Base-by-base conservation (phyloP, 164 flowering plant species). In the Cinnamomum chago region DNA sequence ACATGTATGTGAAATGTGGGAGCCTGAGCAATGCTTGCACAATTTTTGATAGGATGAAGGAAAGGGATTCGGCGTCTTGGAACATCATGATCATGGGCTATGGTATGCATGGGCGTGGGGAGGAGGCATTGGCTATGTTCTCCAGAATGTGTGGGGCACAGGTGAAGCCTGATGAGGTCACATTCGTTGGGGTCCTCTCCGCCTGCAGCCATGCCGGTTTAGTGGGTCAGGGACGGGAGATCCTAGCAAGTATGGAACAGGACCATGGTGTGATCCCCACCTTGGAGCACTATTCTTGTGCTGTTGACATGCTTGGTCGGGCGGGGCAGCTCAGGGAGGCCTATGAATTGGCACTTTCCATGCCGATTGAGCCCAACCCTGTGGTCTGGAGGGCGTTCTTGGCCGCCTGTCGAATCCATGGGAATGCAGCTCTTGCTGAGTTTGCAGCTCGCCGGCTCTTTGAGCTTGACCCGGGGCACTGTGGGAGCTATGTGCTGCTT, bases 1-100 rank as follows among this genome's bases (percentile, higher is more conserved):
- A 90, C 81, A 92, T 90, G 97, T 90, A 90, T 81, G 85, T 86
- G 50, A 90, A 92, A 81, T 92, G 97, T 77, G 94, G 97, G 69
- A 82, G 87, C 71, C 65, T 88, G 82, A 78, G 76, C 23, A 89
- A 89, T 73, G 92, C 94, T 64, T 78, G 35, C 5, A 22, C 76
- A 74, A 82, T 89, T 28, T 92, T 92, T 62, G 81, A 84, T 52
- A 76, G 65, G 77, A 87, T 86, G 85, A 67, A 55, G 23, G 11
- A 73, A 23, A 86, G 72, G 77, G 92, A 87, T 77, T 80, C 83
- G 50, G 93, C 88, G 3, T 91, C 96, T n/a, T 91, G 96, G 93
- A 91, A 89, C 76, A 91, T 90, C 68, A 87, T 91, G 88, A 90
- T 90, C 52, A 79, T 78, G 86, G 91, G 96, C 12, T 87, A 90